These are phyloP conservation scores for Microcera coccophila DNA, from an alignment of 2,329 filamentous ascomycete species.

Conservation along the genomic window DNA sequence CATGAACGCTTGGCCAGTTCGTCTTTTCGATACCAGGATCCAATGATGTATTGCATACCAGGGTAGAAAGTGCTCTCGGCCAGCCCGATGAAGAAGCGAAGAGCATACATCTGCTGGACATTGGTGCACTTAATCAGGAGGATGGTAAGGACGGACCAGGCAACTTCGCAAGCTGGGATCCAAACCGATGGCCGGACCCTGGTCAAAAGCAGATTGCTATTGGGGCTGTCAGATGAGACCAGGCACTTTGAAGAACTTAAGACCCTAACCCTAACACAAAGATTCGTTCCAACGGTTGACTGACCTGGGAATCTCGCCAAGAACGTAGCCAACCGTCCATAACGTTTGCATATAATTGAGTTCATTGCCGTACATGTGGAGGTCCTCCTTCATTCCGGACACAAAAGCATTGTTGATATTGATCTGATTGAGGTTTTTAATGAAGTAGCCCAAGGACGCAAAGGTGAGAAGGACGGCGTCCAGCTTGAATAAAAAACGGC, in stretches of 20 bases:
- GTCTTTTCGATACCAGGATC: slow-evolving; percentile 41
- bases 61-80: slow-evolving; percentile 38
- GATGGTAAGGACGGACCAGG: slow-evolving; percentile 31
- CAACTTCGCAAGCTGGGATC: slow-evolving; percentile 37
- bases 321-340: slow-evolving; percentile 58
- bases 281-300: neutral
- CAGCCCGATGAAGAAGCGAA: slow-evolving; percentile 43
- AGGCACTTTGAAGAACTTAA: too few species aligned
- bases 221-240: neutral
- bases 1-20: slow-evolving; percentile 42
- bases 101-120: slow-evolving; percentile 34
- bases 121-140: slow-evolving; percentile 37
- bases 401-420: slow-evolving; percentile 39
- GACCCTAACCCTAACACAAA: too few species aligned
- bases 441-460: slow-evolving; percentile 36
- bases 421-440: slow-evolving; percentile 37
- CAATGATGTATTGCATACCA: slow-evolving; percentile 38
- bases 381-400: slow-evolving; percentile 47
- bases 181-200: slow-evolving; percentile 38
- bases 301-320: slow-evolving; percentile 39
- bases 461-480: slow-evolving; percentile 39
- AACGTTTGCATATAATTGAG: slow-evolving; percentile 52
- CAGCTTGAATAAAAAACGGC: slow-evolving; percentile 40
- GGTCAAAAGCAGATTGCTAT: slow-evolving; percentile 34
- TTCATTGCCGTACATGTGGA: slow-evolving; percentile 40